A percentile compares a stretch with the other conserved stretches of the same genome.
Evolutionary conservation across 2,329 filamentous ascomycete genomes (phyloP).

Genomic region (Mycosphaerella sp.): DNA sequence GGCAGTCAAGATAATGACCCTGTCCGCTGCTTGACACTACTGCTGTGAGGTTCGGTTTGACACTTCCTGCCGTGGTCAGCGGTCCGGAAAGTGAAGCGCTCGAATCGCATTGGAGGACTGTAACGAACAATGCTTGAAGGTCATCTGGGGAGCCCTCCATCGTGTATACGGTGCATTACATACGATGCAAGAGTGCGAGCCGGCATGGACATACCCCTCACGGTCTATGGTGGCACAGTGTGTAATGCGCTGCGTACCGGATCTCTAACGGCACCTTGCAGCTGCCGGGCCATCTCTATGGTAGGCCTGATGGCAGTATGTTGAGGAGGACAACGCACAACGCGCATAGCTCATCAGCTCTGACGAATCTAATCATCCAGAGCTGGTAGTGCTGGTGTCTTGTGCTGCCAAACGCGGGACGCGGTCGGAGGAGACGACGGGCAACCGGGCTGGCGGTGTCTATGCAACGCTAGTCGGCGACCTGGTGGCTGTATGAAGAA

Average conservation of each 20-base stretch:
- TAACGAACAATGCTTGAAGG: constrained; percentile 9
- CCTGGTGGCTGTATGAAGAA: neutral
- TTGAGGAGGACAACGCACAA: constrained; percentile 21
- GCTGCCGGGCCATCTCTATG: constrained; percentile 10
- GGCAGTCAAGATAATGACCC: constrained; percentile 7
- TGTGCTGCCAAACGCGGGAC: constrained; percentile 6
- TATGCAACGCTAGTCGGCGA: constrained; percentile 12
- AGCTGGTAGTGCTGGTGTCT: constrained; percentile 12
- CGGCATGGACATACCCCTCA: constrained; percentile 19
- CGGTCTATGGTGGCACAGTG: constrained; percentile 18
- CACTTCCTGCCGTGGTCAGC: constrained; percentile 15
- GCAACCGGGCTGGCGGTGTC: constrained; percentile 6
- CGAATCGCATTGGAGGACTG: constrained; percentile 5
- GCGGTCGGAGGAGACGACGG: neutral
- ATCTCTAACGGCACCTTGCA: constrained; percentile 25
- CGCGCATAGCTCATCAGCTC: constrained; percentile 3
- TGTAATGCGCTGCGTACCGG: constrained; percentile 4
- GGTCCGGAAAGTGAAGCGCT: constrained; percentile 15
- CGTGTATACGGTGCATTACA: constrained; percentile 18
- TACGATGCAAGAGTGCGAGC: constrained; percentile 1
- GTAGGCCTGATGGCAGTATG: constrained; percentile 1
- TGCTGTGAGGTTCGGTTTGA: neutral
- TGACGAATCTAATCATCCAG: constrained; percentile 21
- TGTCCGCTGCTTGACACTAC: constrained; percentile 6
- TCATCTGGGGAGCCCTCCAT: constrained; percentile 15